Evolutionary conservation across 2,329 filamentous ascomycete species (phyloP), one percentile per base, ranked within the genome.

Genomic region (Colletotrichum chrysophilum): DNA sequence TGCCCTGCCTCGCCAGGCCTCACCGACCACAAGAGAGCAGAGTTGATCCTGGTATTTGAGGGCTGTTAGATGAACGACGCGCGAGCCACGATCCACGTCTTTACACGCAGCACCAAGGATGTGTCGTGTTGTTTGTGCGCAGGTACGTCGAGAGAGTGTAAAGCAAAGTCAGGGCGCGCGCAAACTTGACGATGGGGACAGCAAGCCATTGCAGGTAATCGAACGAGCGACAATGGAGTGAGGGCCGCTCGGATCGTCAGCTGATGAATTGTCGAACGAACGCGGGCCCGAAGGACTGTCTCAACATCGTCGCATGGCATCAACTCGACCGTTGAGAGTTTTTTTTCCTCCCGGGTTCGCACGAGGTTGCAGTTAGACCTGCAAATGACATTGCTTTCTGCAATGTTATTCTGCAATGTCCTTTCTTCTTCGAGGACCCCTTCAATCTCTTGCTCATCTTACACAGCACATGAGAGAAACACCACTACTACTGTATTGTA

Each of bases 261-360:
- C 38, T 60, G 74, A 68, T 64, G 48, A 32, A 48, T 14, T 36
- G 65, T 73, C 74, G 74, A 74, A 73, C 64, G 65, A 73, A 65
- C 64, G 14, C 13, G 61, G 64, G 36, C 70, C 36, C 34, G 48
- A 52, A 24, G 34, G n/a, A 66, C 56, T 71, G 70, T 69, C 58
- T 69, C 64, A 64, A 66, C 52, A 38, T 61, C 43, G 43, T 52
- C 36, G 71, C 65, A 69, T 64, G 65, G 38, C 55, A 65, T 36
- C 38, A 21, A 21, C 21, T 66, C 14, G 24, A 62, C 67, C 26
- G 36, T 66, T 71, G 34, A 58, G 13, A 7, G 4, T 34, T 38
- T 34, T 32, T 34, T 7, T 3, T 30, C 5, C 6, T 10, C 10
- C 34, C 21, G 21, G 6, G 28, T 8, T 26, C 14, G n/a, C 24